Conservation (phyloP, 257 asterid genomes). For the Asclepias syriaca region DNA sequence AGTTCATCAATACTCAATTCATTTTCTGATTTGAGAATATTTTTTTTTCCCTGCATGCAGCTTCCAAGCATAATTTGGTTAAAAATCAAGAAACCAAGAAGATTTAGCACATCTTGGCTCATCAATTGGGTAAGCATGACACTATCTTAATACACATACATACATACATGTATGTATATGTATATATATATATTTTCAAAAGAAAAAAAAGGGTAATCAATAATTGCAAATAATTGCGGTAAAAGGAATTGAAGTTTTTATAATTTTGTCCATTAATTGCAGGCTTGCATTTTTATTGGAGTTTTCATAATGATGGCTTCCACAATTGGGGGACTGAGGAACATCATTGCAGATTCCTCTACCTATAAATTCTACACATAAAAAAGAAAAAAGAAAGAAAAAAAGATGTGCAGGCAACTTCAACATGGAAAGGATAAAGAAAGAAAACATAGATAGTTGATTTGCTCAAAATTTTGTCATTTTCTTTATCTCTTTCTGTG, state of each 20-base stretch:
- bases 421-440: neutral
- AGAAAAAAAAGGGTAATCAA: no score
- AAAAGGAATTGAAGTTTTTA: neutral
- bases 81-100: slow-evolving; percentile 59
- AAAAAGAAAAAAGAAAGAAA: neutral
- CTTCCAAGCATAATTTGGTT: slow-evolving; percentile 87
- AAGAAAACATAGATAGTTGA: neutral
- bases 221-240: neutral
- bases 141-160: neutral
- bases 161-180: no score
- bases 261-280: neutral
- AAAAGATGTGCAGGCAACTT: neutral
- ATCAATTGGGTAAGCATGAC: slow-evolving; percentile 68
- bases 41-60: slow-evolving; percentile 29
- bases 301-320: slow-evolving; percentile 77
- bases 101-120: slow-evolving; percentile 71
- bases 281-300: slow-evolving; percentile 57
- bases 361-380: slow-evolving; percentile 64
- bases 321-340: slow-evolving; percentile 74
- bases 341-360: slow-evolving; percentile 68
- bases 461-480: neutral
- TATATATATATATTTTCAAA: no score
- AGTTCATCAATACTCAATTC: neutral
- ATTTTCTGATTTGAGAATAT: neutral
- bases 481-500: neutral